Conservation (phyloP, 2,329 filamentous ascomycete species). For the Xylariomycetidae sp. region DNA sequence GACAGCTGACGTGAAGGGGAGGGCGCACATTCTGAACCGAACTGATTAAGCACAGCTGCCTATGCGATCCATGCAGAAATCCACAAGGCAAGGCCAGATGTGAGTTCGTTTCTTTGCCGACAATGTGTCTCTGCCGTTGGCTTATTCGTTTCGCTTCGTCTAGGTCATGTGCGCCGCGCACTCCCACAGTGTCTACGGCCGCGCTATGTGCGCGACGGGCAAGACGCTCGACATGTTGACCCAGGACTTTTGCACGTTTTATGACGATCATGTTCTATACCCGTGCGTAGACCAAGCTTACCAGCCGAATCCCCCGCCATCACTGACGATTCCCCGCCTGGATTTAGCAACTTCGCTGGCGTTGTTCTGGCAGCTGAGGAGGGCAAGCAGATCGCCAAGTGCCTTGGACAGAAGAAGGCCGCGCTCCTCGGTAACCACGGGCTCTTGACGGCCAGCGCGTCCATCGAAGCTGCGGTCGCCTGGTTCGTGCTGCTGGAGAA, state of each 20-base stretch:
- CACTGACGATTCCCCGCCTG: too few relatives aligned
- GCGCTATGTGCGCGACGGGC: conserved; percentile 53
- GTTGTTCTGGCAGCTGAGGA: conserved; percentile 38
- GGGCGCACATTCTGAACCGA: conserved; percentile 4
- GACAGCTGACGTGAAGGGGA: neutral
- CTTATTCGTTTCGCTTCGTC: neutral
- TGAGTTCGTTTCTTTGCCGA: neutral
- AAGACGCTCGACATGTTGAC: conserved; percentile 53
- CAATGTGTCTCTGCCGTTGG: neutral
- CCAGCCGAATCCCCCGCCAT: neutral
- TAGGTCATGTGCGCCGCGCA: conserved; percentile 50
- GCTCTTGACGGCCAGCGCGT: conserved; percentile 35
- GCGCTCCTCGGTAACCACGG: conserved; percentile 41
- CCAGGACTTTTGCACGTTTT: conserved; percentile 51
- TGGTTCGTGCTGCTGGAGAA: conserved; percentile 40
- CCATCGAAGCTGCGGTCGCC: conserved; percentile 37
- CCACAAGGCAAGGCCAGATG: conserved; percentile 53
- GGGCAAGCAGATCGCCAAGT: conserved; percentile 35
- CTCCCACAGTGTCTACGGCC: conserved; percentile 53
- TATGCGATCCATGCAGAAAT: conserved; percentile 59
- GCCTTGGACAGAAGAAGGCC: conserved; percentile 36
- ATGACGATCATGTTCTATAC: conserved; percentile 36
- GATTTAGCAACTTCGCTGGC: conserved; percentile 19
- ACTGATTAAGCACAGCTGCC: conserved; percentile 37
- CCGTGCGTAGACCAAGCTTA: conserved; percentile 10